These are phyloP conservation scores for Monsonia emarginata DNA, from an alignment of 441 rosid genomes.

Conservation along the genomic window DNA sequence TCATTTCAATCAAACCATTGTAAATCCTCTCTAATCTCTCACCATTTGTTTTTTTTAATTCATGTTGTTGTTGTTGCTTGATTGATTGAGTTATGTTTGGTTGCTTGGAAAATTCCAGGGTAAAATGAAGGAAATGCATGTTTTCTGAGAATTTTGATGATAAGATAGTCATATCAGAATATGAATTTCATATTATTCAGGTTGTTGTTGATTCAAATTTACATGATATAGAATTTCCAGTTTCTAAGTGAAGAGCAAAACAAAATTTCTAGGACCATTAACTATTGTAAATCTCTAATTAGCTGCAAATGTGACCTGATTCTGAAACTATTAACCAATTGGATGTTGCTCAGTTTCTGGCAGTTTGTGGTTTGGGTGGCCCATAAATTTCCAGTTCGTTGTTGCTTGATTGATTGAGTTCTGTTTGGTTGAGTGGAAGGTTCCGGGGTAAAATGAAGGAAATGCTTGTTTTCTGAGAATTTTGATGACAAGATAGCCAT, in stretches of 20 bases:
- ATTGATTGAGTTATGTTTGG: not conserved
- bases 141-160: too few relatives aligned
- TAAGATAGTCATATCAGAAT: too few relatives aligned
- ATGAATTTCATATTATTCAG: not conserved
- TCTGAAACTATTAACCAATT: too few relatives aligned
- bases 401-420: not conserved
- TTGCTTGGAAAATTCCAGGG: not conserved
- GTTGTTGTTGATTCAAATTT: not conserved
- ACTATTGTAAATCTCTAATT: not conserved
- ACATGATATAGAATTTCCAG: not conserved
- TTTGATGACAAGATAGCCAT: too few relatives aligned
- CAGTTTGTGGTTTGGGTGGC: not conserved
- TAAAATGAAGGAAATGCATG: too few relatives aligned
- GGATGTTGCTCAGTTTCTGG: too few relatives aligned
- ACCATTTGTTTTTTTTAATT: not conserved
- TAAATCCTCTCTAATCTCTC: conserved; percentile 24
- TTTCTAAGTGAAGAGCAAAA: too few relatives aligned
- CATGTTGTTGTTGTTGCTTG: not conserved
- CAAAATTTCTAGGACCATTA: not conserved
- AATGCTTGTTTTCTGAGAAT: too few relatives aligned
- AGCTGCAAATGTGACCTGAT: not conserved
- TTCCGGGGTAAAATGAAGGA: not conserved
- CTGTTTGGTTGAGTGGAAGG: not conserved
- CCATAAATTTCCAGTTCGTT: not conserved
- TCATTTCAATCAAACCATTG: conserved; percentile 56